phyloP scores from a whole-genome alignment of 345 rosid genomes.

The Salix suchowensis region DNA sequence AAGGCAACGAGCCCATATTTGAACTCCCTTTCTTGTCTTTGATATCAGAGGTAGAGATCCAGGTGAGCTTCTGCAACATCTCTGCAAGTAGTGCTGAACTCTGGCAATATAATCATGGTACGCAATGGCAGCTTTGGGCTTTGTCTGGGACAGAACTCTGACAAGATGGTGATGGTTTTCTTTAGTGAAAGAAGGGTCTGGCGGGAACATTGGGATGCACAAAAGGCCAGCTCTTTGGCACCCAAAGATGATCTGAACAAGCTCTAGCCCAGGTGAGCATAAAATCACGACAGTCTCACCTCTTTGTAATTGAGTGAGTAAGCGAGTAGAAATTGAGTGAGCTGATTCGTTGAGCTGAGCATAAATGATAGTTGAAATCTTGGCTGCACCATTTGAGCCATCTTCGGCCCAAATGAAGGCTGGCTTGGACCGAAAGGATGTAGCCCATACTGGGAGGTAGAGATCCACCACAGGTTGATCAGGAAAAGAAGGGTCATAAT shows the following conservation, averaged over 20 bases:
- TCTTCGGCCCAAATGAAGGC: slow-evolving; percentile 44
- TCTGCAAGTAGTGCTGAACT: slow-evolving; percentile 28
- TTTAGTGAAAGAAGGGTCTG: slow-evolving; percentile 31
- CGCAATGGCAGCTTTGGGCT: slow-evolving; percentile 61
- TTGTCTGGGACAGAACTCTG: slow-evolving; percentile 51
- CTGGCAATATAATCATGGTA: slow-evolving; percentile 26
- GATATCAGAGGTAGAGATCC: slow-evolving; percentile 45
- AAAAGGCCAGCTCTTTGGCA: slow-evolving; percentile 59
- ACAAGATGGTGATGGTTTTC: slow-evolving; percentile 38
- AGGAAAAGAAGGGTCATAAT: slow-evolving; percentile 53
- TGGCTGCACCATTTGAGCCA: background rate
- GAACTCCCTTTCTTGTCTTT: slow-evolving; percentile 1
- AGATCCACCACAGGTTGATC: slow-evolving; percentile 60
- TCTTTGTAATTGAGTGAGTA: slow-evolving; percentile 27
- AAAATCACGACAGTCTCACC: slow-evolving; percentile 43
- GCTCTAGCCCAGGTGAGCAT: slow-evolving; percentile 50
- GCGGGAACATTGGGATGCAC: slow-evolving; percentile 47
- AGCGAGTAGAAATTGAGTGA: slow-evolving; percentile 26
- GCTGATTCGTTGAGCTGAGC: slow-evolving; percentile 34
- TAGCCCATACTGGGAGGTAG: slow-evolving; percentile 54
- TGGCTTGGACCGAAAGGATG: slow-evolving; percentile 42
- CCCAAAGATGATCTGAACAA: slow-evolving; percentile 46
- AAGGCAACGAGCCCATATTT: background rate
- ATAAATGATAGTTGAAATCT: slow-evolving; percentile 29
- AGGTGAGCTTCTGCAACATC: slow-evolving; percentile 33